Percentiles rank a stretch among this genome's conserved stretches.
Evolutionary conservation across 2,329 filamentous ascomycete species (phyloP).

Genomic region (Pseudomassariella vexata): DNA sequence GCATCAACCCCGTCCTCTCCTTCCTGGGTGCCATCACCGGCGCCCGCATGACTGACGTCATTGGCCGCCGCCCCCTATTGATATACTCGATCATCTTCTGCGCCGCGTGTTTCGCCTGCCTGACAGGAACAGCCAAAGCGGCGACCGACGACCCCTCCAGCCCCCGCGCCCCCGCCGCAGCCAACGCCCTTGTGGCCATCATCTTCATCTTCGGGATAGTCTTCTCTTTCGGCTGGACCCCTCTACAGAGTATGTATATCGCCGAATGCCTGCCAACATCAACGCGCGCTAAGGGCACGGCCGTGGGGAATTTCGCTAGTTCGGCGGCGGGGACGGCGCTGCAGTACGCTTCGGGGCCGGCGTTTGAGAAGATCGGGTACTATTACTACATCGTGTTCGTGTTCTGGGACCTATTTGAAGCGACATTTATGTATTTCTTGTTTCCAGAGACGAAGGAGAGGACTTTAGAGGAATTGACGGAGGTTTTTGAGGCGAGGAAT

Average conservation of each 20-base stretch:
- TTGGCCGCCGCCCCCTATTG: constrained; percentile 44
- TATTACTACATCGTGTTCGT: constrained; percentile 31
- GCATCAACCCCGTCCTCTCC: constrained; percentile 47
- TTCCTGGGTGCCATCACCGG: constrained; percentile 45
- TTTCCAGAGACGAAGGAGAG: constrained; percentile 28
- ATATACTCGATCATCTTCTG: constrained; percentile 39
- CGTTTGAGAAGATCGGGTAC: constrained; percentile 30
- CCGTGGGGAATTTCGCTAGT: constrained; percentile 34
- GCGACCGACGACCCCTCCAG: constrained; percentile 31
- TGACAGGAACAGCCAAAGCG: constrained; percentile 41
- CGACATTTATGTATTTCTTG: constrained; percentile 26
- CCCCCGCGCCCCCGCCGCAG: constrained; percentile 26
- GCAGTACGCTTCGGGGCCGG: constrained; percentile 37
- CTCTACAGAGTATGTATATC: constrained; percentile 43
- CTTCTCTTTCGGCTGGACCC: constrained; percentile 46
- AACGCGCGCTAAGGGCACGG: constrained; percentile 39
- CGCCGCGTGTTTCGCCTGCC: constrained; percentile 40
- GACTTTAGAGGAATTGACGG: constrained; percentile 25
- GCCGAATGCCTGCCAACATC: constrained; percentile 39
- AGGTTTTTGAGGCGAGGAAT: constrained; percentile 30
- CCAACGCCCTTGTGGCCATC: constrained; percentile 41
- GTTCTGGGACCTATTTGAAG: constrained; percentile 28
- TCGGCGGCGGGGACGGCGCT: constrained; percentile 31
- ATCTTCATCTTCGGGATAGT: constrained; percentile 48
- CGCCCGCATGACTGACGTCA: constrained; percentile 47